Percentiles rank a stretch among this genome's conserved stretches.
Conservation (phyloP, 2,329 filamentous ascomycete genomes). For the Dothideomycetes sp. region DNA sequence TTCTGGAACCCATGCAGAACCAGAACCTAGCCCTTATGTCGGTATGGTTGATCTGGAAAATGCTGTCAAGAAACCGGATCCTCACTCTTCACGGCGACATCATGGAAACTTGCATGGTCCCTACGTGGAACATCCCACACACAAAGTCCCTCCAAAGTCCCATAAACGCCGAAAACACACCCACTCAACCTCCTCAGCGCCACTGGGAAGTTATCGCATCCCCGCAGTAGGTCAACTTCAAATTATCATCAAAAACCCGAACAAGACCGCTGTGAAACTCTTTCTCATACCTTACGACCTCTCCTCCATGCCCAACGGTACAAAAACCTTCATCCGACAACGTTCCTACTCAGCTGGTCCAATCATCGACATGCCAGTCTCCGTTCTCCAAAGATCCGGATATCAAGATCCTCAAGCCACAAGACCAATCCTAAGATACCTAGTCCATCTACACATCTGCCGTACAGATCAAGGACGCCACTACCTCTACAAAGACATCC, state of each 20-base stretch:
- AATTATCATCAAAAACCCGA: constrained; percentile 95
- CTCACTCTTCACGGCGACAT: constrained; percentile 24
- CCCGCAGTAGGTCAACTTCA: constrained; percentile 90
- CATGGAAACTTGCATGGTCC: neutral
- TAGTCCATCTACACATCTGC: constrained; percentile 90
- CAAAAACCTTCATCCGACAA: constrained; percentile 93
- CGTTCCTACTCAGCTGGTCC: constrained; percentile 84
- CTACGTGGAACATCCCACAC: neutral
- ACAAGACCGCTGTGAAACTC: constrained; percentile 94
- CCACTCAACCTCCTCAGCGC: constrained; percentile 39
- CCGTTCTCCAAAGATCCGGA: constrained; percentile 37
- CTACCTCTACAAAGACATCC: constrained; percentile 83
- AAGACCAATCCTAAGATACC: constrained; percentile 72
- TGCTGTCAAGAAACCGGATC: constrained; percentile 43
- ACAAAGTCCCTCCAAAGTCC: neutral
- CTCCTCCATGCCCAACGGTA: constrained; percentile 81
- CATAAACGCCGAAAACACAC: constrained; percentile 2
- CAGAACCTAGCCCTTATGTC: constrained; percentile 86
- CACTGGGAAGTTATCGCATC: constrained; percentile 86
- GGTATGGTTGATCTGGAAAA: constrained; percentile 88
- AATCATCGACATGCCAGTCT: constrained; percentile 62
- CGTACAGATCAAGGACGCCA: constrained; percentile 73
- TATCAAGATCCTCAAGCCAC: constrained; percentile 46
- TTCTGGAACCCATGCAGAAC: constrained; percentile 61
- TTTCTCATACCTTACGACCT: constrained; percentile 92